Conservation (phyloP, 2,329 filamentous ascomycete genomes). For the Bipolaris cookei region DNA sequence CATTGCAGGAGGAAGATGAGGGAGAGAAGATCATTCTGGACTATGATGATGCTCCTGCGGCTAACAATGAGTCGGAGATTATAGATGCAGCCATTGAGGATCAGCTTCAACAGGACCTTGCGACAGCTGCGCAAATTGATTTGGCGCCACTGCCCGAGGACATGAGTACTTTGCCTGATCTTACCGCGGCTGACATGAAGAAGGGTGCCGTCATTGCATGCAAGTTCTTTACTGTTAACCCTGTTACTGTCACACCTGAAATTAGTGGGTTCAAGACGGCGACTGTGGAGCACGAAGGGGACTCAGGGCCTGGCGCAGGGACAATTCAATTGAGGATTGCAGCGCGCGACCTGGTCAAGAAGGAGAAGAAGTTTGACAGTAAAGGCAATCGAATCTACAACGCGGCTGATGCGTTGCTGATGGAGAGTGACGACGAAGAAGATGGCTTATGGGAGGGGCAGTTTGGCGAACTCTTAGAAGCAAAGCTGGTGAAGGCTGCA, state of each 20-base stretch:
- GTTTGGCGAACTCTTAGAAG: slow-evolving; percentile 39
- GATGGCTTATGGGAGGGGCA: slow-evolving; percentile 34
- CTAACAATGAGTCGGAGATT: slow-evolving; percentile 27
- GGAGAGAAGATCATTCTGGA: slow-evolving; percentile 38
- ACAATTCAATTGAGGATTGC: slow-evolving; percentile 70
- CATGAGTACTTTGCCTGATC: slow-evolving; percentile 58
- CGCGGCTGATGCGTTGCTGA: slow-evolving; percentile 57
- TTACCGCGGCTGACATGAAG: slow-evolving; percentile 59
- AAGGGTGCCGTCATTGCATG: slow-evolving; percentile 72
- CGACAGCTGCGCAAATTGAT: slow-evolving; percentile 59
- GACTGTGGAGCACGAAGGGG: slow-evolving; percentile 59
- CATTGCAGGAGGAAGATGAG: slow-evolving; percentile 53
- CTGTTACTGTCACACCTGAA: slow-evolving; percentile 67
- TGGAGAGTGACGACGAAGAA: slow-evolving; percentile 37
- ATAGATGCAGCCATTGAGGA: slow-evolving; percentile 34
- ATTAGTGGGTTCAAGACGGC: slow-evolving; percentile 69
- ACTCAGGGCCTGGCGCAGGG: slow-evolving; percentile 54
- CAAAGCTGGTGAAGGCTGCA: slow-evolving; percentile 37
- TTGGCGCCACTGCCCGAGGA: slow-evolving; percentile 68
- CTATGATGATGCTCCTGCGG: slow-evolving; percentile 40
- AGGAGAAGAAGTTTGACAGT: slow-evolving; percentile 67
- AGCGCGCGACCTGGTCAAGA: slow-evolving; percentile 66
- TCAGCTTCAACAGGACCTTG: slow-evolving; percentile 54
- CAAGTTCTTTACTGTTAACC: slow-evolving; percentile 67
- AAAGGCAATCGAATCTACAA: slow-evolving; percentile 76